phyloP scores from a whole-genome alignment of 192 early-diverging fungal genomes.

The Coemansia asiatica region DNA sequence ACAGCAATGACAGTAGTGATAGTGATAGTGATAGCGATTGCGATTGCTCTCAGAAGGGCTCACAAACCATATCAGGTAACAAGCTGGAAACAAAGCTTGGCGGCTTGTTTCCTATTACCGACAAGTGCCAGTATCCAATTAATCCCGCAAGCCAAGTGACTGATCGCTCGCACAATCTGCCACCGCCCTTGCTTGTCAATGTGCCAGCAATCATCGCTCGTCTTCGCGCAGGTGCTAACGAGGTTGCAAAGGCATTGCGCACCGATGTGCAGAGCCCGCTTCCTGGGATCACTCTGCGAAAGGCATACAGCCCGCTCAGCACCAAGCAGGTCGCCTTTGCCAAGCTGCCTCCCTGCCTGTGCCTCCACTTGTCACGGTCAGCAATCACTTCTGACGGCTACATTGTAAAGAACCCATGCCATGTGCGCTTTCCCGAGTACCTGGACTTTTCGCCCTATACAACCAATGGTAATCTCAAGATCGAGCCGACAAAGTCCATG shows the following conservation, averaged over 20 bases:
- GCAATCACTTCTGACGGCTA: slow-evolving; percentile 71
- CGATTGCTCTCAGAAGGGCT: background rate
- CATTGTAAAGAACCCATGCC: slow-evolving; percentile 78
- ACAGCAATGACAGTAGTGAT: background rate
- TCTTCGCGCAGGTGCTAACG: slow-evolving; percentile 29
- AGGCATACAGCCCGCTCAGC: slow-evolving; percentile 52
- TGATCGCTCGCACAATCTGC: slow-evolving; percentile 23
- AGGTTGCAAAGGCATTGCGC: slow-evolving; percentile 47
- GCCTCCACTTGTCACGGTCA: slow-evolving; percentile 83
- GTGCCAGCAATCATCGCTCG: slow-evolving; percentile 34
- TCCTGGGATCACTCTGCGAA: slow-evolving; percentile 42
- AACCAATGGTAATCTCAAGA: slow-evolving; percentile 61
- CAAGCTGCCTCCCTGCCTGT: slow-evolving; percentile 71
- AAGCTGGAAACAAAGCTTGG: background rate
- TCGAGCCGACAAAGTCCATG: slow-evolving; percentile 61
- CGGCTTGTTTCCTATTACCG: background rate
- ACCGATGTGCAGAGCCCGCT: slow-evolving; percentile 52
- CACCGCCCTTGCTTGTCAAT: slow-evolving; percentile 37
- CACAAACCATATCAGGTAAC: too few species aligned
- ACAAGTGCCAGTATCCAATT: slow-evolving; percentile 26
- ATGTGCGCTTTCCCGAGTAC: slow-evolving; percentile 75
- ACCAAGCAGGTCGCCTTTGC: slow-evolving; percentile 84
- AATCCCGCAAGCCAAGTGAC: slow-evolving; percentile 39
- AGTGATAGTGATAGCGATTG: background rate
- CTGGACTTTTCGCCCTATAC: slow-evolving; percentile 73